Evolutionary conservation across 352 stramenopile genomes (phyloP).

Genomic region (Phytophthora niederhauseri): DNA sequence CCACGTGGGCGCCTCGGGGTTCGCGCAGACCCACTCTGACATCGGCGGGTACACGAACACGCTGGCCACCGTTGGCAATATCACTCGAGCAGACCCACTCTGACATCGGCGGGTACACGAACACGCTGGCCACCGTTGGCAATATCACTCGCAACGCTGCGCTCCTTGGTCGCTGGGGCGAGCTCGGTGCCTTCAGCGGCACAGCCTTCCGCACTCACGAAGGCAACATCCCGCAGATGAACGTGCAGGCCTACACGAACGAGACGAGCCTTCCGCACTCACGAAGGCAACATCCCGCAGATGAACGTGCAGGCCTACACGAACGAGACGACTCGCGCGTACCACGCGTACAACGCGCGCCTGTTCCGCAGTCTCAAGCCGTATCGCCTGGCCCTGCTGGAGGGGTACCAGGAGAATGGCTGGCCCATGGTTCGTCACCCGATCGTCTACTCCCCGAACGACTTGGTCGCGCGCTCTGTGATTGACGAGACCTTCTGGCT

Average conservation of each 20-base stretch:
- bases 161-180: slow-evolving; percentile 33
- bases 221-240: slow-evolving; percentile 36
- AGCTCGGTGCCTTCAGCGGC: slow-evolving; percentile 32
- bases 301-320: slow-evolving; percentile 39
- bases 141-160: slow-evolving; percentile 33
- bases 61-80: slow-evolving; percentile 27
- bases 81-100: slow-evolving; percentile 37
- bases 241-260: slow-evolving; percentile 38
- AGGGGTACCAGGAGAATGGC: slow-evolving; percentile 28
- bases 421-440: slow-evolving; percentile 35
- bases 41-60: slow-evolving; percentile 38
- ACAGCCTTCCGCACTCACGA: slow-evolving; percentile 37
- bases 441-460: slow-evolving; percentile 30
- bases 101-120: slow-evolving; percentile 36
- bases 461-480: slow-evolving; percentile 16
- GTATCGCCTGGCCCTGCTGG: slow-evolving; percentile 28
- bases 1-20: slow-evolving; percentile 31
- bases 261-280: slow-evolving; percentile 34
- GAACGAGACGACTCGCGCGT: slow-evolving; percentile 24
- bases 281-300: slow-evolving; percentile 37
- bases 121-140: slow-evolving; percentile 26
- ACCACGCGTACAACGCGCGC: slow-evolving; percentile 33
- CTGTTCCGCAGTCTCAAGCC: slow-evolving; percentile 36
- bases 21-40: slow-evolving; percentile 33
- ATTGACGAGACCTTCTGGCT: slow-evolving; percentile 40